Percentiles rank a stretch among this genome's conserved stretches.
phyloP scores from a whole-genome alignment of 306 rosid genomes.

The Cucumis hystrix region DNA sequence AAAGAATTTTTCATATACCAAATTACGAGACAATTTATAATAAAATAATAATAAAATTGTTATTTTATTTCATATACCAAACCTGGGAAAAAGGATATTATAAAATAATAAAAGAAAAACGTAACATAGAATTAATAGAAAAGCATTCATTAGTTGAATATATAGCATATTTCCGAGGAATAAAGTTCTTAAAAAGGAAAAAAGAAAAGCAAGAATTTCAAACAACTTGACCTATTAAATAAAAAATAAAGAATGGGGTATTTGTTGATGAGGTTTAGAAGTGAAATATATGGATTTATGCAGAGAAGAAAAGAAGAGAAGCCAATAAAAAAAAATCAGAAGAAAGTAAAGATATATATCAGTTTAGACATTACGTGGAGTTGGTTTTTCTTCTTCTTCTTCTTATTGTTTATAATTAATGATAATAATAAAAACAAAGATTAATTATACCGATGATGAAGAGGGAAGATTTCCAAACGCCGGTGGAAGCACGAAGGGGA shows the following conservation, averaged over 20 bases:
- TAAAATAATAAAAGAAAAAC: not conserved
- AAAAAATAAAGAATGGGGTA: not conserved
- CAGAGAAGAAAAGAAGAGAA: no score
- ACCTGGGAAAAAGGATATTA: not conserved
- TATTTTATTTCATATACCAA: no score
- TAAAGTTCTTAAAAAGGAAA: not conserved
- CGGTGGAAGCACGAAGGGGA: conserved; percentile 57
- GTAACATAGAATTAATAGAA: not conserved
- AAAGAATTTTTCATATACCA: no score
- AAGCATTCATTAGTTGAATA: not conserved
- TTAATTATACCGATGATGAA: conserved; percentile 35
- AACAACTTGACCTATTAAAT: not conserved
- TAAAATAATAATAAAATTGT: no score
- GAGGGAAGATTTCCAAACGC: conserved; percentile 58
- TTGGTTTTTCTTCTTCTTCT: not conserved
- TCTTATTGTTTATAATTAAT: no score
- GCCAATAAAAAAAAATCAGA: no score
- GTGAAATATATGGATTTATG: not conserved
- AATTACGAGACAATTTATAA: no score
- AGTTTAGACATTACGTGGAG: not conserved
- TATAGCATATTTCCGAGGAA: not conserved
- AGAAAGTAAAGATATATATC: not conserved
- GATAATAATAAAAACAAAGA: not conserved
- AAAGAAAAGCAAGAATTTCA: not conserved
- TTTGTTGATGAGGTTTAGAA: not conserved